Evolutionary conservation across 257 asterid species (phyloP).

Genomic region (Lantana camara): DNA sequence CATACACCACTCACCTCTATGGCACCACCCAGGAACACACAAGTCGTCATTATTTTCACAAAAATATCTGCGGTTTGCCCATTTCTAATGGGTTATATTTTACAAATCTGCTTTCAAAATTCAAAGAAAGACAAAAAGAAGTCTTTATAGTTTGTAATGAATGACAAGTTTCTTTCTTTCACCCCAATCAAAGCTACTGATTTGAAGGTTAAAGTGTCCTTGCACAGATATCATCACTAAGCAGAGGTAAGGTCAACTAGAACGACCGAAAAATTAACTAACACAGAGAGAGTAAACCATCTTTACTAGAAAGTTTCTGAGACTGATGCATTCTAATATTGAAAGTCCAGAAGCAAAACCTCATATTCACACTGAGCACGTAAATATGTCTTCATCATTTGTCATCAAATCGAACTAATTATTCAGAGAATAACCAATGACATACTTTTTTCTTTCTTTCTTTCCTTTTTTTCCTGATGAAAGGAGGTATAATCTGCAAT

Average conservation of each 20-base stretch:
- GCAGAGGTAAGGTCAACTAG: neutral
- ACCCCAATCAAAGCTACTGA: neutral
- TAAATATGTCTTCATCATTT: neutral
- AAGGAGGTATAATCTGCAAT: conserved; percentile 16
- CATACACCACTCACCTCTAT: neutral
- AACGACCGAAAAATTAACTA: neutral
- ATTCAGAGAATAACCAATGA: neutral
- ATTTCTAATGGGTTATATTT: too few species aligned
- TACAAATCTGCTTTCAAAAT: neutral
- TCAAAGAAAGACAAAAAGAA: neutral
- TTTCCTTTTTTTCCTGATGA: neutral
- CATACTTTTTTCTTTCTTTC: neutral
- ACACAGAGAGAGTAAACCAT: neutral
- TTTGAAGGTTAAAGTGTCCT: neutral
- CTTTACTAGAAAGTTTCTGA: neutral
- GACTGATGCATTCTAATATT: neutral
- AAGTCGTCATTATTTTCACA: neutral
- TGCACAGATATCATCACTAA: neutral
- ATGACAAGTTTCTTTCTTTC: neutral
- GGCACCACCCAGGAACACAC: neutral
- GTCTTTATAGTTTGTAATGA: neutral
- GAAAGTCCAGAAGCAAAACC: neutral
- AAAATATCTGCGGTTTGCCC: too few species aligned
- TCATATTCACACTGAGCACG: neutral
- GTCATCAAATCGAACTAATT: neutral